Evolutionary conservation across 306 rosid species (phyloP).

Genomic region (Fragaria ananassa): DNA sequence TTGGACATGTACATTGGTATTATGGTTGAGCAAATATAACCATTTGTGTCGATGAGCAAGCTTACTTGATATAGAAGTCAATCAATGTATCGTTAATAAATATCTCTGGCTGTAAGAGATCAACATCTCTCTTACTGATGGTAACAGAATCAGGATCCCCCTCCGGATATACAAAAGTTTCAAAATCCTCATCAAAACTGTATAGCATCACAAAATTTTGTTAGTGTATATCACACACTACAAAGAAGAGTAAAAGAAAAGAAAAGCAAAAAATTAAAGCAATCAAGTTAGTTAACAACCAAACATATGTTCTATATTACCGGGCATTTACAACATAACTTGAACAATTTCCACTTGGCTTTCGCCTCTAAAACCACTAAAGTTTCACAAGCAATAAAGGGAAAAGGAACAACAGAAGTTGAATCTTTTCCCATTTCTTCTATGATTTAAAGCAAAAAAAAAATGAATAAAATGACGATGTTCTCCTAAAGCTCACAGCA

Average conservation of each 20-base stretch:
- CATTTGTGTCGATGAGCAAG: constrained; percentile 1
- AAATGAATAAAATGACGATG: neutral
- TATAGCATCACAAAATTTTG: constrained; percentile 26
- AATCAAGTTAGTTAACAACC: neutral
- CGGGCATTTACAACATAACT: neutral
- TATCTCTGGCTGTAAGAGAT: constrained; percentile 90
- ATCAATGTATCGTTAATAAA: constrained; percentile 87
- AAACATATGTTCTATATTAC: neutral
- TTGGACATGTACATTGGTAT: neutral
- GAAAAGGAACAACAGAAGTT: neutral
- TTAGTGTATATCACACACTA: neutral
- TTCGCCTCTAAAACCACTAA: neutral
- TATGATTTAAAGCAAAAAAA: neutral
- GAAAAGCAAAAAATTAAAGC: neutral
- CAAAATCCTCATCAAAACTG: constrained; percentile 83
- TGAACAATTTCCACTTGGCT: neutral
- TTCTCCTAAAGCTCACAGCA: neutral
- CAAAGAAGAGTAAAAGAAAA: neutral
- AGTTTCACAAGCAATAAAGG: neutral
- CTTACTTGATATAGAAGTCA: constrained; percentile 93
- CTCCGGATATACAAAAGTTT: constrained; percentile 79
- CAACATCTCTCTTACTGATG: constrained; percentile 87
- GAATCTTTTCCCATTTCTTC: neutral
- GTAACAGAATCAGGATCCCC: constrained; percentile 95
- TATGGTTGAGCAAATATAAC: constrained; percentile 11